Conservation (phyloP, 2,329 filamentous ascomycete genomes). For the Curvularia verruculosa region DNA sequence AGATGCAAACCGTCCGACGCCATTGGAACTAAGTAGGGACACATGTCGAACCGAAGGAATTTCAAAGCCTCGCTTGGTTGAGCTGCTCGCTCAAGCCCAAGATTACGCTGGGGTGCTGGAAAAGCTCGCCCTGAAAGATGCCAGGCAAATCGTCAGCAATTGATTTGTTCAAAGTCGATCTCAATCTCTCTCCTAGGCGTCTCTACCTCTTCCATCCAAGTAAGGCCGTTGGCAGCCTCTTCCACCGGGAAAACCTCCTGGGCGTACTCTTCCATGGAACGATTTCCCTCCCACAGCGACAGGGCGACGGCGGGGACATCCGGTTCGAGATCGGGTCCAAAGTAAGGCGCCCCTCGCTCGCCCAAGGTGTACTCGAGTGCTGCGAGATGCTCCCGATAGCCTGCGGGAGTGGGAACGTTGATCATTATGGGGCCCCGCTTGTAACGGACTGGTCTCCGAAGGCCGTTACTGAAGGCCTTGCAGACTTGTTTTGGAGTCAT, state of each 20-base stretch:
- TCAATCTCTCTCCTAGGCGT: constrained; percentile 46
- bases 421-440: constrained; percentile 79
- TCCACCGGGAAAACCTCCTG: constrained; percentile 92
- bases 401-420: constrained; percentile 82
- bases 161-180: constrained; percentile 45
- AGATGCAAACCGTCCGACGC: constrained; percentile 17
- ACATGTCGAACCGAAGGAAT: constrained; percentile 25
- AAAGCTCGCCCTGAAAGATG: constrained; percentile 38
- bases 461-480: constrained; percentile 75
- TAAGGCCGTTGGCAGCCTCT: constrained; percentile 89
- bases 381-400: constrained; percentile 87
- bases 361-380: constrained; percentile 66
- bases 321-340: constrained; percentile 64
- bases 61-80: constrained; percentile 43
- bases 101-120: constrained; percentile 35
- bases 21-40: constrained; percentile 22
- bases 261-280: constrained; percentile 92
- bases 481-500: constrained; percentile 85
- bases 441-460: constrained; percentile 80
- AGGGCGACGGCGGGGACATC: constrained; percentile 75
- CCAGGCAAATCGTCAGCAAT: constrained; percentile 43
- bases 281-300: constrained; percentile 87
- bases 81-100: constrained; percentile 42
- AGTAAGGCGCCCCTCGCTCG: constrained; percentile 65
- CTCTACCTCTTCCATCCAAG: constrained; percentile 77